phyloP scores from a whole-genome alignment of 345 rosid species.

The Anastatica hierochuntica region DNA sequence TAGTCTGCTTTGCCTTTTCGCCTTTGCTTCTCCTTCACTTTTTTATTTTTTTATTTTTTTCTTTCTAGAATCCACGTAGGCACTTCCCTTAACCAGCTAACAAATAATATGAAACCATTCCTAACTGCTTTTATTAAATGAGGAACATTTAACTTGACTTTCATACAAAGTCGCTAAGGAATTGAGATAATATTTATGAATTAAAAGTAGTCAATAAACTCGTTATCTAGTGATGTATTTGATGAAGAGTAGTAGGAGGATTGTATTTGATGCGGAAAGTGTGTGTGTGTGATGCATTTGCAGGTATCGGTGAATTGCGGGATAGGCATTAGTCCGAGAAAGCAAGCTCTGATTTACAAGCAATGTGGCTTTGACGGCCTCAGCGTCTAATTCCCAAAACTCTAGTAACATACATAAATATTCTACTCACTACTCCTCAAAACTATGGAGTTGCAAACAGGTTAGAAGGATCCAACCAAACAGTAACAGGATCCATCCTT shows the following conservation, averaged over 20 bases:
- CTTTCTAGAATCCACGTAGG: constrained; percentile 20
- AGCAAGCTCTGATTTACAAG: constrained; percentile 83
- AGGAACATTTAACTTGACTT: too few relatives aligned
- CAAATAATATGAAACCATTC: too few relatives aligned
- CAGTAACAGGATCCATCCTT: constrained; percentile 3
- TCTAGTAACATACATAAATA: constrained; percentile 8
- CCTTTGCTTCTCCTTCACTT: constrained; percentile 29
- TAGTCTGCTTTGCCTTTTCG: constrained; percentile 14
- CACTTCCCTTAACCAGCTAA: not conserved
- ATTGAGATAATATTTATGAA: too few relatives aligned
- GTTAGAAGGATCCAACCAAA: constrained; percentile 17
- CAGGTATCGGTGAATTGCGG: constrained; percentile 95
- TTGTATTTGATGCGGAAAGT: too few relatives aligned
- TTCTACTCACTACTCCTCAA: constrained; percentile 14
- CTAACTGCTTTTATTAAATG: too few relatives aligned
- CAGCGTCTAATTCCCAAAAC: constrained; percentile 40
- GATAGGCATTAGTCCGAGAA: constrained; percentile 83
- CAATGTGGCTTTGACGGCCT: constrained; percentile 97
- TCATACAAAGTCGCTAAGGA: too few relatives aligned
- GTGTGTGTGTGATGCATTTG: constrained; percentile 3
- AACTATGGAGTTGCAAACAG: constrained; percentile 1
- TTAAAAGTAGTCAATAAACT: not conserved
- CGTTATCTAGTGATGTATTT: not conserved
- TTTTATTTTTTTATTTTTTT: not conserved
- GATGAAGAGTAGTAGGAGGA: not conserved